A percentile compares a stretch with the other conserved stretches of the same genome.
Conservation (phyloP, 1,284 basidiomycete species). For the Ustilago cynodontis region DNA sequence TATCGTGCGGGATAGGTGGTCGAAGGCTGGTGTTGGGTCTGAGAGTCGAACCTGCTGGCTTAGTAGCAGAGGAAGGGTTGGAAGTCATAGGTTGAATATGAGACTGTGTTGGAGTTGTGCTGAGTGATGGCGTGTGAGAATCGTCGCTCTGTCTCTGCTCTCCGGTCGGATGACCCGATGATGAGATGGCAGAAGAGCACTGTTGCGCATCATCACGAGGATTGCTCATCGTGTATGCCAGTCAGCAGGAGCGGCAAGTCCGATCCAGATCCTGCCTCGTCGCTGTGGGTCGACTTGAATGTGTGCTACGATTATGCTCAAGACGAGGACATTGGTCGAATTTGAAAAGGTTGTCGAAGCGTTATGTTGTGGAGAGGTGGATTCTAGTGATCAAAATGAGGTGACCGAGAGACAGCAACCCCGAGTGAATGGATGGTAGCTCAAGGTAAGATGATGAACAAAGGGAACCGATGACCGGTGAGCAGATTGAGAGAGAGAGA, state of each 20-base stretch:
- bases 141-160: constrained; percentile 25
- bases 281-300: not conserved
- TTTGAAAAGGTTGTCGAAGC: no score
- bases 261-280: not conserved
- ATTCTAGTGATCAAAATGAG: no score
- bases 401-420: no score
- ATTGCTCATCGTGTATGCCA: constrained; percentile 15
- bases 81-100: constrained; percentile 36
- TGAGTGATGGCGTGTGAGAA: constrained; percentile 44
- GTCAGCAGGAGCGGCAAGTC: constrained; percentile 2
- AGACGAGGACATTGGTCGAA: no score
- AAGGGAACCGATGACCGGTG: not conserved
- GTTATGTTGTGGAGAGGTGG: not conserved
- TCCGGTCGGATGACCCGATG: constrained; percentile 6
- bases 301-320: no score
- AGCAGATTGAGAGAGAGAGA: not conserved
- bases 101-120: constrained; percentile 56
- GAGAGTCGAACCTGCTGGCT: constrained; percentile 24
- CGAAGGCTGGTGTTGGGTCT: constrained; percentile 29
- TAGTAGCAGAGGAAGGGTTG: constrained; percentile 36
- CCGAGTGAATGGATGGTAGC: not conserved
- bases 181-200: constrained; percentile 6
- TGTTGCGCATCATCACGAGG: constrained; percentile 44
- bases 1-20: constrained; percentile 32
- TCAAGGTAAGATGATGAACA: not conserved